phyloP scores from a whole-genome alignment of 768 basidiomycete genomes.

The Lentinus tigrinus region DNA sequence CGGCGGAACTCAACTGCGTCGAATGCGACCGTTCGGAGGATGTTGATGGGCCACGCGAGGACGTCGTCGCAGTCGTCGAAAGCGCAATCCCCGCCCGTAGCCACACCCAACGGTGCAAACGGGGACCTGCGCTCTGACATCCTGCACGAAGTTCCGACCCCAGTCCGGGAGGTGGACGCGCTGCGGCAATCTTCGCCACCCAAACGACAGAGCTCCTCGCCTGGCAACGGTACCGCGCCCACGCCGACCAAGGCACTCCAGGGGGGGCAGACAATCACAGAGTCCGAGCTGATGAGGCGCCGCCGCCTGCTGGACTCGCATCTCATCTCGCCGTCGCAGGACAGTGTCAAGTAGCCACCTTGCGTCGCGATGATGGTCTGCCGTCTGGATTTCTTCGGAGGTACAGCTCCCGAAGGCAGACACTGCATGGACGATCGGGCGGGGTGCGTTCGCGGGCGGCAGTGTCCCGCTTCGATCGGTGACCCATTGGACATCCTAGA shows the following conservation, averaged over 20 bases:
- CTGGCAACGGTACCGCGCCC: conserved; percentile 7
- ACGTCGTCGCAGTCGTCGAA: not conserved
- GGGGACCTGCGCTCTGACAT: conserved; percentile 5
- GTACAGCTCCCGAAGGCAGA: conserved; percentile 10
- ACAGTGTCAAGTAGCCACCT: conserved; percentile 6
- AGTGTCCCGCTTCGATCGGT: not conserved
- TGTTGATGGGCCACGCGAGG: not conserved
- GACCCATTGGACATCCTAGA: not conserved
- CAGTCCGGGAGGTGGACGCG: not conserved
- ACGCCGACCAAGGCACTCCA: conserved; percentile 17
- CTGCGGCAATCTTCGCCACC: not conserved
- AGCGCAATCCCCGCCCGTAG: not conserved
- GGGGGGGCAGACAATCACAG: conserved; percentile 70
- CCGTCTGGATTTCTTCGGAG: not conserved
- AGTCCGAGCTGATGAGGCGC: conserved; percentile 75
- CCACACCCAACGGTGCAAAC: not conserved
- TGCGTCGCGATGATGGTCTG: not conserved
- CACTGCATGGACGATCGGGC: conserved; percentile 9
- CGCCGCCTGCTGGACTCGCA: conserved; percentile 76
- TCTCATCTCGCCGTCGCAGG: conserved; percentile 22
- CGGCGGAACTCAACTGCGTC: conserved; percentile 13
- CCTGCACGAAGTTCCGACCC: conserved; percentile 7
- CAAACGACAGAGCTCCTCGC: conserved; percentile 6
- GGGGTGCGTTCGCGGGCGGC: conserved; percentile 9
- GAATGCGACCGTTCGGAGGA: not conserved